A percentile compares a stretch with the other conserved stretches of the same genome.
These are phyloP conservation scores for Cryphonectria parasitica DNA, from an alignment of 2,329 filamentous ascomycete genomes.

Conservation along the genomic window DNA sequence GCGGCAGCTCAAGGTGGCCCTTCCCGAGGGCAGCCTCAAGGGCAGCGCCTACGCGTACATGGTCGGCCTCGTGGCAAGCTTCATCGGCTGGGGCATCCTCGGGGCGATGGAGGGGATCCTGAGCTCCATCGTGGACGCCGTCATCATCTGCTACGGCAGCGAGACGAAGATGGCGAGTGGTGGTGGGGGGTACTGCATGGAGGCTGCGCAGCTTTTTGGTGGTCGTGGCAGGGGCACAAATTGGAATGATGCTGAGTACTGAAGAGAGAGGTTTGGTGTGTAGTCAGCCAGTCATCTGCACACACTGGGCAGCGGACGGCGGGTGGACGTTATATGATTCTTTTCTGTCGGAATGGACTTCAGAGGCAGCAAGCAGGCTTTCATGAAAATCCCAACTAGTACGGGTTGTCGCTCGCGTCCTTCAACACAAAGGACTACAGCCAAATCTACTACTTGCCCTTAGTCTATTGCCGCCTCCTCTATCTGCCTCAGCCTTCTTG, in stretches of 20 bases:
- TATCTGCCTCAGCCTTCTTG: no score
- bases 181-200: slow-evolving; percentile 82
- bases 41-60: slow-evolving; percentile 95
- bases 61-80: slow-evolving; percentile 87
- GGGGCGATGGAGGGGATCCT: slow-evolving; percentile 89
- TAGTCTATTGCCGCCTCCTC: no score
- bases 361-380: no score
- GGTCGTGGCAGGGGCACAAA: slow-evolving; percentile 45
- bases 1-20: slow-evolving; percentile 69
- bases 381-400: no score
- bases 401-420: no score
- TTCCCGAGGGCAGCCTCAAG: slow-evolving; percentile 57
- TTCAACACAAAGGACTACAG: no score
- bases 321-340: no score
- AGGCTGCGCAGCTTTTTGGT: slow-evolving; percentile 87
- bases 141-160: slow-evolving; percentile 92
- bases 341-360: no score
- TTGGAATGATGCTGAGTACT: slow-evolving; percentile 26
- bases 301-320: no score
- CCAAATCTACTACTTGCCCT: no score
- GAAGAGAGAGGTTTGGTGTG: neutral
- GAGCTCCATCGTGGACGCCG: slow-evolving; percentile 83
- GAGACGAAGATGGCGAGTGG: slow-evolving; percentile 73
- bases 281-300: no score
- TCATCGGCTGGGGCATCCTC: slow-evolving; percentile 92